Evolutionary conservation across 805 yeast genomes (phyloP), one percentile per base, ranked within the genome.

Genomic region (Vanderwaltozyma polyspora): DNA sequence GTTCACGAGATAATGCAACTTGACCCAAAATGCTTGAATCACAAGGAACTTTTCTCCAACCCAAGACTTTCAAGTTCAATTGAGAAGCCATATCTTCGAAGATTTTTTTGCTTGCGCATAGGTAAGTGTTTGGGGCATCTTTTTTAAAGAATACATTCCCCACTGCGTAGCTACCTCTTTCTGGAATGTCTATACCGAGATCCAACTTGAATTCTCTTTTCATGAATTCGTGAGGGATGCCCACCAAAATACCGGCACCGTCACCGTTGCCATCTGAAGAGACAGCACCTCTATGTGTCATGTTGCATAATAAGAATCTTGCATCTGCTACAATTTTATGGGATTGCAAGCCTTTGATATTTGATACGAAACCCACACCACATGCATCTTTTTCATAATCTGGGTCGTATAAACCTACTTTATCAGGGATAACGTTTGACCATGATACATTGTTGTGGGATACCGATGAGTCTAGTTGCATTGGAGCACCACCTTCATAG

Each of bases 241-340:
- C 80, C 33, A 91, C 74, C 74, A 89, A 75, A 41, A 89, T 85
- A 60, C 98, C 98, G 19, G 98, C 98, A 62, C 98, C 98, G 57
- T 89, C 98, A 62, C 98, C 98, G 58, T 89, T 95, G 16, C 96
- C 94, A 54, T 87, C 95, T 1, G 85, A 69, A 39, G 95, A 94
- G 40, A 87, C 95, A 27, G 97, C 97, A 56, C 98, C 98, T 65
- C 98, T 76, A 62, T 89, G 98, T 41, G 96, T 83, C 98, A 89
- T 91, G 64, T 91, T 89, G 66, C 97, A 87, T 36, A 89, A 74
- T 51, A 89, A 66, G 55, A 73, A 75, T 46, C 76, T 68, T 28
- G 95, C 95, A 64, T 91, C 97, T 28, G 93, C 76, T 40, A 89
- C 86, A 48, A 89, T 85, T 56, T 87, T 86, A 66, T 91, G 98